These are phyloP conservation scores for Colletotrichum sp. DNA, from an alignment of 2,329 filamentous ascomycete species.

Conservation along the genomic window DNA sequence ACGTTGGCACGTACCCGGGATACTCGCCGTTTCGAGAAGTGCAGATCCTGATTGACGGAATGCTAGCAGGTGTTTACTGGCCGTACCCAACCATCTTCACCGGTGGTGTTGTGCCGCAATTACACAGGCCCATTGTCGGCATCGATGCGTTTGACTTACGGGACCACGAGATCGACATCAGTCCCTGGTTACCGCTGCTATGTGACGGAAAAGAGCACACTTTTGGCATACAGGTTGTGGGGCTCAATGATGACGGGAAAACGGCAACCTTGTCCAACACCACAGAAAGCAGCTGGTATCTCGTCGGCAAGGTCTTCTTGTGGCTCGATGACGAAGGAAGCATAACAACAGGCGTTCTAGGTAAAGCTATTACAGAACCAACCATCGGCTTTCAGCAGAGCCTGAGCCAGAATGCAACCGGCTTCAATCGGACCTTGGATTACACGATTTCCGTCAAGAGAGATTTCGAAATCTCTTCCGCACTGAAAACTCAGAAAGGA, in stretches of 20 bases:
- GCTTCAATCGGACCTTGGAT: constrained; percentile 62
- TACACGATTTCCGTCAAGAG: constrained; percentile 65
- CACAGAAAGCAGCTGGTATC: constrained; percentile 72
- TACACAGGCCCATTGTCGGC: constrained; percentile 81
- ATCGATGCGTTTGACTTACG: constrained; percentile 79
- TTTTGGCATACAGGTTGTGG: constrained; percentile 73
- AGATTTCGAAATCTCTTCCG: constrained; percentile 56
- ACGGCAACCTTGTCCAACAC: constrained; percentile 53
- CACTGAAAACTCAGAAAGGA: constrained; percentile 52
- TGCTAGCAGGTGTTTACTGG: constrained; percentile 77
- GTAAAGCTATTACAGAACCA: constrained; percentile 40
- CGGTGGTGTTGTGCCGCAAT: constrained; percentile 76
- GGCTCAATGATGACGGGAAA: constrained; percentile 57
- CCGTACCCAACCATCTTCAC: constrained; percentile 85
- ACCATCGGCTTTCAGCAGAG: constrained; percentile 54
- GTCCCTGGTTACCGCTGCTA: constrained; percentile 74
- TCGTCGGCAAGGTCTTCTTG: constrained; percentile 80
- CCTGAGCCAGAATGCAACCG: constrained; percentile 51
- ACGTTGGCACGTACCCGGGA: constrained; percentile 64
- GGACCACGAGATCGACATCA: constrained; percentile 84
- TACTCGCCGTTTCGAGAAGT: constrained; percentile 82
- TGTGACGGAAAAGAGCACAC: constrained; percentile 69
- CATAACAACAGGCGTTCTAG: constrained; percentile 55
- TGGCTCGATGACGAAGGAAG: constrained; percentile 64
- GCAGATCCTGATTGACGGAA: constrained; percentile 75